phyloP scores from a whole-genome alignment of 305 asterid species.

The Rubia tinctorum region DNA sequence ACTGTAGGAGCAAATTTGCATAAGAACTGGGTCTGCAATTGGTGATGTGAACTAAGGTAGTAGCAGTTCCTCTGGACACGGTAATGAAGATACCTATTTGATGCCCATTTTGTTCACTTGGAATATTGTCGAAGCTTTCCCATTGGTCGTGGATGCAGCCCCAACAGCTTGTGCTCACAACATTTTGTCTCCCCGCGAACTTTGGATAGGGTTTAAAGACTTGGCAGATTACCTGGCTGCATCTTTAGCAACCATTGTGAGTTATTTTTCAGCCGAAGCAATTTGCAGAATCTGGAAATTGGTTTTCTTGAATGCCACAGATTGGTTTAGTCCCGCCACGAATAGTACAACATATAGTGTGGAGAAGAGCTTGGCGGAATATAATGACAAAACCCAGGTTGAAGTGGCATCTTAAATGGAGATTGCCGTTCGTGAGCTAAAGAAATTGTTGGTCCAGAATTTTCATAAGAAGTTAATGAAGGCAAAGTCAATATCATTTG shows the following conservation, averaged over 20 bases:
- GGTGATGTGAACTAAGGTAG: slow-evolving; percentile 43
- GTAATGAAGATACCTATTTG: slow-evolving; percentile 54
- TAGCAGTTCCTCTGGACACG: slow-evolving; percentile 72
- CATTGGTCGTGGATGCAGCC: slow-evolving; percentile 96
- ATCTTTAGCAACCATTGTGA: slow-evolving; percentile 86
- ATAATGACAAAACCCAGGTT: background rate
- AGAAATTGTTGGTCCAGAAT: background rate
- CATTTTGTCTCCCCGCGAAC: slow-evolving; percentile 86
- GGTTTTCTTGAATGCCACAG: slow-evolving; percentile 93
- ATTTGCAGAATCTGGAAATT: slow-evolving; percentile 97
- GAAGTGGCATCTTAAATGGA: background rate
- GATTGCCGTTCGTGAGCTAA: background rate
- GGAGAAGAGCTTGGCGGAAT: background rate
- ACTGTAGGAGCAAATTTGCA: slow-evolving; percentile 47
- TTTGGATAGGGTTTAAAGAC: slow-evolving; percentile 94
- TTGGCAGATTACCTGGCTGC: slow-evolving; percentile 97
- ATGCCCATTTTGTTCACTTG: slow-evolving; percentile 94
- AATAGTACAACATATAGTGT: slow-evolving; percentile 20
- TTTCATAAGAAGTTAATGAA: too few species aligned
- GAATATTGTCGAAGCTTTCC: slow-evolving; percentile 96
- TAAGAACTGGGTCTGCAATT: slow-evolving; percentile 50
- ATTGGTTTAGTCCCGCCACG: slow-evolving; percentile 99
- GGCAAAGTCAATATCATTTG: too few species aligned
- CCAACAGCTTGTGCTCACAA: slow-evolving; percentile 93
- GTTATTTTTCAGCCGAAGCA: slow-evolving; percentile 97